These are phyloP conservation scores for Phaeosphaeriaceae sp. DNA, from an alignment of 2,329 filamentous ascomycete genomes.

Conservation along the genomic window DNA sequence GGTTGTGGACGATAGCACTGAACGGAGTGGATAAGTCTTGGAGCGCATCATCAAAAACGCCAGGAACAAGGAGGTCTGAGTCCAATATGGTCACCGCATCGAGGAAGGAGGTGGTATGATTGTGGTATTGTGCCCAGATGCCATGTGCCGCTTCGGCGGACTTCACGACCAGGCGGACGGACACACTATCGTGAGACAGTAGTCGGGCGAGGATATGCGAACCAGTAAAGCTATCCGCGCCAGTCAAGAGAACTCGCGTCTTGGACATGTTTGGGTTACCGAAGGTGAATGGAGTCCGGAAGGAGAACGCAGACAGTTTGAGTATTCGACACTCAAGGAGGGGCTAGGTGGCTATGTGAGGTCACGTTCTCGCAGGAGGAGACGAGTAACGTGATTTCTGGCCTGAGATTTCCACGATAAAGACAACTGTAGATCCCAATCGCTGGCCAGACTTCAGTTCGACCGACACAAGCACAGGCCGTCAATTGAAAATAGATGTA, in stretches of 20 bases:
- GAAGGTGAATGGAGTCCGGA: slow-evolving; percentile 4
- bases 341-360: slow-evolving; percentile 3
- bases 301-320: neutral
- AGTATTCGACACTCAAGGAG: slow-evolving; percentile 1
- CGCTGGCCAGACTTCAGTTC: slow-evolving; percentile 3
- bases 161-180: slow-evolving; percentile 33
- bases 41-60: slow-evolving; percentile 29
- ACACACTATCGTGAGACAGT: slow-evolving; percentile 25
- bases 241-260: slow-evolving; percentile 34
- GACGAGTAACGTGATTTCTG: slow-evolving; percentile 2
- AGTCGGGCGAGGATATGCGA: slow-evolving; percentile 36
- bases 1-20: slow-evolving; percentile 35
- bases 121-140: slow-evolving; percentile 25
- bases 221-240: slow-evolving; percentile 31
- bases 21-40: slow-evolving; percentile 24
- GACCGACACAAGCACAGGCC: slow-evolving; percentile 6
- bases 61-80: slow-evolving; percentile 17
- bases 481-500: neutral
- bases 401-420: neutral
- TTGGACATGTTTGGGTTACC: slow-evolving; percentile 20
- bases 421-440: neutral
- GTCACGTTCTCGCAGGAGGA: slow-evolving; percentile 4
- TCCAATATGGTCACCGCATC: slow-evolving; percentile 29
- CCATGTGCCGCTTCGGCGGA: slow-evolving; percentile 24
- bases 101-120: slow-evolving; percentile 13